Evolutionary conservation across 768 basidiomycete genomes (phyloP).

Genomic region (Leccinum truebloodii): DNA sequence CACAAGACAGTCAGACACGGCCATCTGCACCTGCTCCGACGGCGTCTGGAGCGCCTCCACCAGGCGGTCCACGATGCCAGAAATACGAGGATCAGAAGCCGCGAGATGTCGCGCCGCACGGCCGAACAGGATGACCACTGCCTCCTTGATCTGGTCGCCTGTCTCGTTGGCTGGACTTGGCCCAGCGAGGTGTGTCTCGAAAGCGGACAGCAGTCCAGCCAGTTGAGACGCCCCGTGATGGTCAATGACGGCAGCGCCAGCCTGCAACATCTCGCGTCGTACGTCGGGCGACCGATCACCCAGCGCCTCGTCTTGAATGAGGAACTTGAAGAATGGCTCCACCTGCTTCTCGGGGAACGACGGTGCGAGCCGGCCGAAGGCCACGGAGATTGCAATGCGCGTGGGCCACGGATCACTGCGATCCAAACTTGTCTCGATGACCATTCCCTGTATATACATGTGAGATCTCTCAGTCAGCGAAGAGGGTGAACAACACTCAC

Average conservation of each 20-base stretch:
- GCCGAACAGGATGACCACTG: slow-evolving; percentile 92
- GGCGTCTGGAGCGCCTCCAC: slow-evolving; percentile 92
- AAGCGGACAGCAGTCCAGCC: slow-evolving; percentile 72
- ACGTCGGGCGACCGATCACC: slow-evolving; percentile 85
- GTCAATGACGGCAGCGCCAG: slow-evolving; percentile 82
- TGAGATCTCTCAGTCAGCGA: not conserved
- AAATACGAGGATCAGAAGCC: slow-evolving; percentile 72
- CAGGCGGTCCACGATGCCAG: slow-evolving; percentile 78
- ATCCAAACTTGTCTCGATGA: slow-evolving; percentile 84
- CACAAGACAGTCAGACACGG: slow-evolving; percentile 93
- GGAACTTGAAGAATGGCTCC: slow-evolving; percentile 75
- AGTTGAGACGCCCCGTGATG: slow-evolving; percentile 73
- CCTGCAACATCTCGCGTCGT: slow-evolving; percentile 83
- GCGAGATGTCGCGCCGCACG: slow-evolving; percentile 88
- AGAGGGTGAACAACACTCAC: slow-evolving; percentile 44
- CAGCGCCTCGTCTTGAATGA: slow-evolving; percentile 83
- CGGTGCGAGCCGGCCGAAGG: slow-evolving; percentile 69
- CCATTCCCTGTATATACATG: slow-evolving; percentile 70
- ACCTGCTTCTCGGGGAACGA: slow-evolving; percentile 63
- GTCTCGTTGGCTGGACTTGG: slow-evolving; percentile 63
- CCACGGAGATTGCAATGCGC: slow-evolving; percentile 68
- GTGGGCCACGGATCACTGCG: slow-evolving; percentile 87
- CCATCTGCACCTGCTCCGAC: slow-evolving; percentile 93
- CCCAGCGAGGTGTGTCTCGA: slow-evolving; percentile 71
- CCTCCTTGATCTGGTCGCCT: slow-evolving; percentile 90